Conservation (phyloP, 345 rosid species). For the Linum tenue region DNA sequence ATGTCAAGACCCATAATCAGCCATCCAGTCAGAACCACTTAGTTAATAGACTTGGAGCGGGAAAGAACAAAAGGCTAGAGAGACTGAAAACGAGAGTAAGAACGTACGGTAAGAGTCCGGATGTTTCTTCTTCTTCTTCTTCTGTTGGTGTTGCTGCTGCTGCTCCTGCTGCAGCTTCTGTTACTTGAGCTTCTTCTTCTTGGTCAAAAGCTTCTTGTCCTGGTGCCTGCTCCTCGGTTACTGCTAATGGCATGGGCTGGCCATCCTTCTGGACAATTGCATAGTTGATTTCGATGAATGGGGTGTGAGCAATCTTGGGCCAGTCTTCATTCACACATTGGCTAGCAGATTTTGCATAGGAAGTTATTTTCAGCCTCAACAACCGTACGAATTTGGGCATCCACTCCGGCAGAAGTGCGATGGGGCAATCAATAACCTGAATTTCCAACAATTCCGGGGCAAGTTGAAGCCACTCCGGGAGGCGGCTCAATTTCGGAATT, state of each 20-base stretch:
- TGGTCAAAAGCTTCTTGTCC: background rate
- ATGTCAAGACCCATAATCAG: too few relatives aligned
- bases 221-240: background rate
- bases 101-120: background rate
- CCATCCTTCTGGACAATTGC: background rate
- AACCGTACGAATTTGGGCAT: background rate
- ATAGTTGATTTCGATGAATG: background rate
- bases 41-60: too few relatives aligned
- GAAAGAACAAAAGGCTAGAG: too few relatives aligned
- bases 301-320: background rate
- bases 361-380: background rate
- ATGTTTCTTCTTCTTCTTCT: background rate
- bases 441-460: background rate
- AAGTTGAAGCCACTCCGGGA: background rate
- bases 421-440: background rate
- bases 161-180: background rate
- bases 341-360: background rate
- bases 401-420: background rate
- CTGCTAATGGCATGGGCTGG: background rate
- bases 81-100: background rate
- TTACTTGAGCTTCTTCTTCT: too few relatives aligned
- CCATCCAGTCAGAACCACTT: too few relatives aligned
- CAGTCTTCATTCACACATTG: background rate
- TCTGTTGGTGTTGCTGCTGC: too few relatives aligned
- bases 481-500: background rate